Evolutionary conservation across 495 filamentous ascomycete genomes (phyloP).

Genomic region (Daldinia vernicosa): DNA sequence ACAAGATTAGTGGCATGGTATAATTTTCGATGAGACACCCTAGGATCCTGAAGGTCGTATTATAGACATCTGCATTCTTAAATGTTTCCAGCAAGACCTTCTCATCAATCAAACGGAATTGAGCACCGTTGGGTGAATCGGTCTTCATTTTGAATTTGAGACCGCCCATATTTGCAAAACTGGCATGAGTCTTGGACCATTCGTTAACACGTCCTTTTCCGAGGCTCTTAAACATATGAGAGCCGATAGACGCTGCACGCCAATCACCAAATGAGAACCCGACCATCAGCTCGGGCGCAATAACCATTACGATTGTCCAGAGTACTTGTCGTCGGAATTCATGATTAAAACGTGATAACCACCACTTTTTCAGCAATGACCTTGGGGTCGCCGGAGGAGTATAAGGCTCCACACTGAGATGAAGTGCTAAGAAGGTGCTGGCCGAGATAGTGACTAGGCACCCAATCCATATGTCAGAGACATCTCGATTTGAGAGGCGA

Average conservation of each 20-base stretch:
- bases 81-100: background rate
- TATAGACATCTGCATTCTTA: background rate
- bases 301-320: background rate
- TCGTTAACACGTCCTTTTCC: background rate
- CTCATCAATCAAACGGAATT: background rate
- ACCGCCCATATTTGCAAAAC: conserved; percentile 1
- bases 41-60: background rate
- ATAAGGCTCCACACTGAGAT: background rate
- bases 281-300: background rate
- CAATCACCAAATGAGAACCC: background rate
- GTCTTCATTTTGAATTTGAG: background rate
- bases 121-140: background rate
- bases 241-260: background rate
- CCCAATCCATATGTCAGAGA: background rate
- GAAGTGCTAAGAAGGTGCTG: conserved; percentile 4
- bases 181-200: background rate
- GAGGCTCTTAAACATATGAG: background rate
- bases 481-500: background rate
- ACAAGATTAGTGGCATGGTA: background rate
- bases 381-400: background rate
- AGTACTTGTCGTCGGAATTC: background rate
- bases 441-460: background rate
- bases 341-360: background rate
- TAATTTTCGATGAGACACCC: background rate
- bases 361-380: background rate